Evolutionary conservation across 257 asterid species (phyloP).

Genomic region (Catharanthus roseus): DNA sequence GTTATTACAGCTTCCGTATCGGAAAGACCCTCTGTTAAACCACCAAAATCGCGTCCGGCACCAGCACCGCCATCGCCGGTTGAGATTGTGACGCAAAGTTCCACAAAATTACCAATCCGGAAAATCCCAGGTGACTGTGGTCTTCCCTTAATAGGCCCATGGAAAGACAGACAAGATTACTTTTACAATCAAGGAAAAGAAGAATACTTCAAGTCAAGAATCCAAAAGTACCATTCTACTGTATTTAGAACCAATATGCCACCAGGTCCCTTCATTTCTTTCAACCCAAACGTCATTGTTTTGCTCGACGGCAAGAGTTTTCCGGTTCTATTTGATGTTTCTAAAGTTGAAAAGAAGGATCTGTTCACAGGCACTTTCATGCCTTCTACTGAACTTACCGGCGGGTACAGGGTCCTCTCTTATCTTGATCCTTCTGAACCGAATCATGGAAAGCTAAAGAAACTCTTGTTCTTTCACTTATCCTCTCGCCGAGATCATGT

Average conservation of each 20-base stretch:
- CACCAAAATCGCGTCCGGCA: slow-evolving; percentile 6
- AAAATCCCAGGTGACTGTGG: slow-evolving; percentile 76
- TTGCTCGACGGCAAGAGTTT: slow-evolving; percentile 83
- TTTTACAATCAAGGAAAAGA: slow-evolving; percentile 79
- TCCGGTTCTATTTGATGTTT: slow-evolving; percentile 61
- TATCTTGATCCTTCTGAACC: slow-evolving; percentile 87
- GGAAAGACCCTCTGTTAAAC: slow-evolving; percentile 23
- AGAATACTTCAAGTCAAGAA: slow-evolving; percentile 65
- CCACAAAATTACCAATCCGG: slow-evolving; percentile 34
- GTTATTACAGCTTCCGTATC: slow-evolving; percentile 37
- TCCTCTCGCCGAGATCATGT: slow-evolving; percentile 51
- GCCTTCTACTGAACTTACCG: slow-evolving; percentile 72
- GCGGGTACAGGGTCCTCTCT: slow-evolving; percentile 72
- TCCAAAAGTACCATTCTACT: slow-evolving; percentile 58
- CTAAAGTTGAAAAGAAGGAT: slow-evolving; percentile 71
- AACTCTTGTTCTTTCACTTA: slow-evolving; percentile 52
- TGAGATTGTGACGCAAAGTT: neutral
- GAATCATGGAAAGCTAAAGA: slow-evolving; percentile 55
- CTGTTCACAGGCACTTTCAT: slow-evolving; percentile 80
- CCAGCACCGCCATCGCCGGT: neutral
- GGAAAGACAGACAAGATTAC: slow-evolving; percentile 69
- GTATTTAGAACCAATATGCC: slow-evolving; percentile 86
- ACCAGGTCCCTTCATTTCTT: slow-evolving; percentile 76
- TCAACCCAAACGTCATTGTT: slow-evolving; percentile 60
- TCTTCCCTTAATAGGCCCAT: slow-evolving; percentile 59